Base-by-base conservation (phyloP, 176 grass and related monocot genomes). In the Avena insularis region DNA sequence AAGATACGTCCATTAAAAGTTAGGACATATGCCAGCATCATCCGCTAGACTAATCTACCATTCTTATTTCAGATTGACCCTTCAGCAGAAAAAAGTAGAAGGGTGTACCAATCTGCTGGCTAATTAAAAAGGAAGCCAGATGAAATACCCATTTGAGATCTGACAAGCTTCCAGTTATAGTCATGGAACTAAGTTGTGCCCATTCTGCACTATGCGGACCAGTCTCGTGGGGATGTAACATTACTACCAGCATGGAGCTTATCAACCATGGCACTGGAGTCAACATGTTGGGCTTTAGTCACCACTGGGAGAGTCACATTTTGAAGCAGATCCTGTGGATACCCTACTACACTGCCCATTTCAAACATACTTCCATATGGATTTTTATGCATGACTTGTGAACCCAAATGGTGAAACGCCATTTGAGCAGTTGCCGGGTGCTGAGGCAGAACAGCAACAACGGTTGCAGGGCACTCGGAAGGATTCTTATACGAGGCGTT, bases 301-400 rank as follows among this genome's bases (percentile, higher is more conserved):
- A 84, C 62, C 82, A 86, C 86, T 36, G 91, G 87, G 66, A 90
- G 71, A 6, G 86, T 72, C 82, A 83, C 16, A 51, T 82, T 86
- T 16, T 53, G 60, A 33, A 82, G 87, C 21, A 77, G 85, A 80
- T 97, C 92, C 68, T 64, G 86, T 64, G 94, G 82, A 82, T 99
- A 99, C 69, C 92, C 97, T 90, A 99, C 89, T 21, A 87, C 45
- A 60, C 89, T 92, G 21, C 87, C 83, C 9, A 92, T 99, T 83
- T 97, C 97, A 40, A 94, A 85, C 66, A 97, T 89, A 40, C 90
- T 90, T 40, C 87, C 86, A 64, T 86, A 97, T 46, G 89, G 92
- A 21, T 90, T 86, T 25, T 65, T 93, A n/a, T 89, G 91, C 91
- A 94, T 2, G 4, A 88, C 50, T 31, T 92, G 93, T 0, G 70